These are phyloP conservation scores for Styphnolobium japonicum DNA, from an alignment of 306 rosid genomes.

Conservation along the genomic window DNA sequence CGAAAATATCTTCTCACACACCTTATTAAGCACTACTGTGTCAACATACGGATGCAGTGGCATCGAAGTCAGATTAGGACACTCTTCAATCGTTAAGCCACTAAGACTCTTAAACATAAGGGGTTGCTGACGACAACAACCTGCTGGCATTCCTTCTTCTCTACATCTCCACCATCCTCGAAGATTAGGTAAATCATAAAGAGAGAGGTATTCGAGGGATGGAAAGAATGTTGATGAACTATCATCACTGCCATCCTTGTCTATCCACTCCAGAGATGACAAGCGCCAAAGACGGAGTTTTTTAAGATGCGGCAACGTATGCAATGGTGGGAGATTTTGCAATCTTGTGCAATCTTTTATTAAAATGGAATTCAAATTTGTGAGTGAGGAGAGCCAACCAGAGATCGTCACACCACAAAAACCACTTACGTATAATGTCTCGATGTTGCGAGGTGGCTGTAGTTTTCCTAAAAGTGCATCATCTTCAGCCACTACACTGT, in stretches of 20 bases:
- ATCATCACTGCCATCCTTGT: neutral
- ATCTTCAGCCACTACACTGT: neutral
- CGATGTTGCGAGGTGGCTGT: neutral
- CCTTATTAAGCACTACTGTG: accelerated
- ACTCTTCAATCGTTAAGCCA: too few species aligned
- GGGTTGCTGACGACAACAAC: neutral
- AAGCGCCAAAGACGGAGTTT: accelerated
- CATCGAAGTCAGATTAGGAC: neutral
- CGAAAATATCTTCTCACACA: neutral
- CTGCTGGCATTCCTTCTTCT: neutral
- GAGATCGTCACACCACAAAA: neutral
- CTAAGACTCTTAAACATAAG: too few species aligned
- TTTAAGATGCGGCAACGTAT: neutral
- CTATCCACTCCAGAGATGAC: neutral
- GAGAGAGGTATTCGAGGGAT: neutral
- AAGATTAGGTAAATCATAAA: accelerated
- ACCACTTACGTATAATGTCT: accelerated
- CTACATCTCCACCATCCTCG: constrained; percentile 1
- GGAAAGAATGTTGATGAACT: neutral
- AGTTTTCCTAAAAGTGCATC: neutral
- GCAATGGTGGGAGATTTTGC: neutral
- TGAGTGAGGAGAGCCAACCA: neutral
- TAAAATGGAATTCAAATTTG: neutral
- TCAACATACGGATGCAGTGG: neutral
- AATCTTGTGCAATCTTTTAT: neutral